Evolutionary conservation across 148 eudicot species (phyloP).

Genomic region (Arctostaphylos glauca): DNA sequence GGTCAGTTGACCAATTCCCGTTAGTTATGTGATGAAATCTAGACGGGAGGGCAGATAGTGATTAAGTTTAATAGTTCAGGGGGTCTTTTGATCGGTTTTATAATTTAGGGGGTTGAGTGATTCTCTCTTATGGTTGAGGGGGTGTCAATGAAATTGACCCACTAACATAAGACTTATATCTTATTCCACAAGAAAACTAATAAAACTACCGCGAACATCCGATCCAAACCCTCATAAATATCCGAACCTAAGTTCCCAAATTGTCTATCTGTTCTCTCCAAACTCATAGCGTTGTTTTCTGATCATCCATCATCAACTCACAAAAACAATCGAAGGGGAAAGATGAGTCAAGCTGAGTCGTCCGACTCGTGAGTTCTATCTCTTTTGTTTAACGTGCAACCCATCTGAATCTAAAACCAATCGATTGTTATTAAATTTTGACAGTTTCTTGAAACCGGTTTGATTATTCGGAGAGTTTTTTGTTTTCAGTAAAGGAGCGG

Average conservation of each 20-base stretch:
- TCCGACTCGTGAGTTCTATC: constrained; percentile 55
- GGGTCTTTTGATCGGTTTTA: too few relatives aligned
- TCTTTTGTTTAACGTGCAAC: not conserved
- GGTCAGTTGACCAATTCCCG: too few relatives aligned
- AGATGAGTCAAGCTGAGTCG: constrained; percentile 63
- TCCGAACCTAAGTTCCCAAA: not conserved
- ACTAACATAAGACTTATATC: too few relatives aligned
- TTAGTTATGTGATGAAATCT: too few relatives aligned
- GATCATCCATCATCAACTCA: not conserved
- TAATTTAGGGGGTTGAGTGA: too few relatives aligned
- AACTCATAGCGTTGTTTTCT: not conserved
- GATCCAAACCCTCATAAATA: not conserved
- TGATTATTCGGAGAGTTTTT: not conserved
- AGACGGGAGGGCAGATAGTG: too few relatives aligned
- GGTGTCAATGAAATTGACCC: too few relatives aligned
- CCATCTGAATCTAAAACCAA: not conserved
- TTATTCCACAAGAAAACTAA: too few relatives aligned
- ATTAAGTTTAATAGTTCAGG: too few relatives aligned
- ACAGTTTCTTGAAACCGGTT: not conserved
- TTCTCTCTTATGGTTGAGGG: too few relatives aligned
- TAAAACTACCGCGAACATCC: too few relatives aligned
- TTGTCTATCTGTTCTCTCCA: not conserved
- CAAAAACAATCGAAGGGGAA: not conserved
- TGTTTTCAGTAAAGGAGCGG: constrained; percentile 52
- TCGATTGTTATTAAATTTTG: not conserved